phyloP scores from a whole-genome alignment of 768 basidiomycete species.

The Baorangia bicolor region DNA sequence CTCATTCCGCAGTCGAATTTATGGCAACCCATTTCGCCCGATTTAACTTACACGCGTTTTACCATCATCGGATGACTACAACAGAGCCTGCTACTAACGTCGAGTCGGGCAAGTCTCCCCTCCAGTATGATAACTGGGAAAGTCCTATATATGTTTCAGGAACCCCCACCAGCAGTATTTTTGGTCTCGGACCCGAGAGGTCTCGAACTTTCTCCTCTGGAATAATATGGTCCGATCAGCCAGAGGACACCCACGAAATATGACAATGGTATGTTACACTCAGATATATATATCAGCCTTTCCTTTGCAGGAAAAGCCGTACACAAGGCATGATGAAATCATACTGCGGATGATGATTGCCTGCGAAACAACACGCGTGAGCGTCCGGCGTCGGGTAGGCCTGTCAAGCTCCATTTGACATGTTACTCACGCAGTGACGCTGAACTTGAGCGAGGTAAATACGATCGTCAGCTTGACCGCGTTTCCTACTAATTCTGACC shows the following conservation, averaged over 20 bases:
- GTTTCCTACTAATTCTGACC: constrained; percentile 34
- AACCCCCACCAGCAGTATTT: not conserved
- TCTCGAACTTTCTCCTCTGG: not conserved
- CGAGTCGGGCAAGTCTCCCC: not conserved
- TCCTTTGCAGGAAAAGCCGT: not conserved
- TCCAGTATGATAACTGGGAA: not conserved
- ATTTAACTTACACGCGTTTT: constrained; percentile 3
- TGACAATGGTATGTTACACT: not conserved
- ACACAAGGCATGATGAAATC: constrained; percentile 1
- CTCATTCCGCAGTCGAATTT: constrained; percentile 10
- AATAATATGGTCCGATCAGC: not conserved
- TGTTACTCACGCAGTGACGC: constrained; percentile 30
- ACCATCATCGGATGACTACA: constrained; percentile 9
- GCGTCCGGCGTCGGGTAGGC: constrained; percentile 6
- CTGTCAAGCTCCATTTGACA: not conserved
- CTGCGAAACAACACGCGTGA: constrained; percentile 13
- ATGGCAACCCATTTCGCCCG: not conserved
- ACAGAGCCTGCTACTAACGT: not conserved
- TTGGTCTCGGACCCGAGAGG: not conserved
- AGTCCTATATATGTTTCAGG: not conserved
- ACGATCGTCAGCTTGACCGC: constrained; percentile 32
- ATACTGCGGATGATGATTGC: constrained; percentile 29
- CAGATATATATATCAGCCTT: not conserved
- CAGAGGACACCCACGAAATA: not conserved
- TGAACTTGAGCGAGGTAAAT: constrained; percentile 36